These are phyloP conservation scores for Collybia mongolica DNA, from an alignment of 768 basidiomycete genomes.

Conservation along the genomic window DNA sequence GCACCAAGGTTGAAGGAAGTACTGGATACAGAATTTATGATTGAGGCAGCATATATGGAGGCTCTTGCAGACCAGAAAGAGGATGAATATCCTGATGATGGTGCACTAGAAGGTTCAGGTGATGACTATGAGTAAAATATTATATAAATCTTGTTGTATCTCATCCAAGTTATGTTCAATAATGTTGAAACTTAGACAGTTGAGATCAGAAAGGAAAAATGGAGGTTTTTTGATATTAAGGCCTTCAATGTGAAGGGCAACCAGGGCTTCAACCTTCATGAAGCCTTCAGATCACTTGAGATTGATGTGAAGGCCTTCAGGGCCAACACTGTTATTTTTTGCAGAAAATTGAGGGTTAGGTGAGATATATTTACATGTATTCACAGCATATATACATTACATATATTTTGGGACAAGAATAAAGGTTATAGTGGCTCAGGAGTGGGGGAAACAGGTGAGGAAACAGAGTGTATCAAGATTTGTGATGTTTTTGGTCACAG, in stretches of 20 bases:
- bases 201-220: background rate
- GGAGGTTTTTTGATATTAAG: background rate
- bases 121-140: background rate
- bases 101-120: background rate
- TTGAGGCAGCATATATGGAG: background rate
- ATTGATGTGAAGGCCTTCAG: background rate
- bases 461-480: no score
- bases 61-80: background rate
- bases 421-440: no score
- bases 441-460: no score
- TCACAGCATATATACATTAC: no score
- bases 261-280: slow-evolving; percentile 1
- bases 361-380: no score
- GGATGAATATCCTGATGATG: background rate
- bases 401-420: no score
- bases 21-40: background rate
- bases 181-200: background rate
- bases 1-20: background rate
- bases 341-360: no score
- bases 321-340: background rate
- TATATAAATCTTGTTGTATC: background rate
- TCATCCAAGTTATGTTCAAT: background rate
- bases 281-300: background rate
- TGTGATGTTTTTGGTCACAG: no score
- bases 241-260: slow-evolving; percentile 1